Evolutionary conservation across 257 asterid species (phyloP), one percentile per base, ranked within the genome.

Genomic region (Petrea volubilis): DNA sequence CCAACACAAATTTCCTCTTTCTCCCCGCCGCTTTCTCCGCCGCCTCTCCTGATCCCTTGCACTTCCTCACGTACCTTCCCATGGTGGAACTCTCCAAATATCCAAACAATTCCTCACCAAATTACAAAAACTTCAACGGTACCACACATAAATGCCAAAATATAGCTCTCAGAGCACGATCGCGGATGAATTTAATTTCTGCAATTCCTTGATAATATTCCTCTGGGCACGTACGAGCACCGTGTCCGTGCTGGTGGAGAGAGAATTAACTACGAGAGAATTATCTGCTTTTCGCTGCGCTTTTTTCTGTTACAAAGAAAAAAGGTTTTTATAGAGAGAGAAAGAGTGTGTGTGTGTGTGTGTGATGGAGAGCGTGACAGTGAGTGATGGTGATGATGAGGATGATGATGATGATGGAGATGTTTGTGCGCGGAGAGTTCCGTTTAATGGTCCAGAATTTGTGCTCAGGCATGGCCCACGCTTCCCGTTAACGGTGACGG

Each of bases 1-100:
- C 78, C 5, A 17, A 52, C 5, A 62, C 10, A 24, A 43, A 36
- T 69, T 81, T 87, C 58, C 90, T 77, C 85, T 82, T 88, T 40
- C 77, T 81, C 50, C 63, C 46, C 40, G 52, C 78, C 51, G 57
- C 65, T 49, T 27, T 46, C 56, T 46, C 80, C 62, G 61, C 73
- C 20, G 38, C 77, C 70, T 80, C 79, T 53, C 71, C 82, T 58
- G 41, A 55, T 60, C 63, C 81, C 61, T 77, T 40, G 20, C 77
- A 44, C 79, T 74, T 73, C 21, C 69, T 70, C 84, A 68, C 38
- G 41, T 31, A 64, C 52, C 64, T 74, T 25, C 72, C 53, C 78
- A 60, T 65, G 40, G 47, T 28, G 24, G 34, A 41, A 15, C 64
- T 67, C 14, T 38, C 44, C 14, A 25, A 55, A 59, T n/a, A 62